These are phyloP conservation scores for Metschnikowia bowlesiae DNA, from an alignment of 805 yeast genomes.

Conservation along the genomic window DNA sequence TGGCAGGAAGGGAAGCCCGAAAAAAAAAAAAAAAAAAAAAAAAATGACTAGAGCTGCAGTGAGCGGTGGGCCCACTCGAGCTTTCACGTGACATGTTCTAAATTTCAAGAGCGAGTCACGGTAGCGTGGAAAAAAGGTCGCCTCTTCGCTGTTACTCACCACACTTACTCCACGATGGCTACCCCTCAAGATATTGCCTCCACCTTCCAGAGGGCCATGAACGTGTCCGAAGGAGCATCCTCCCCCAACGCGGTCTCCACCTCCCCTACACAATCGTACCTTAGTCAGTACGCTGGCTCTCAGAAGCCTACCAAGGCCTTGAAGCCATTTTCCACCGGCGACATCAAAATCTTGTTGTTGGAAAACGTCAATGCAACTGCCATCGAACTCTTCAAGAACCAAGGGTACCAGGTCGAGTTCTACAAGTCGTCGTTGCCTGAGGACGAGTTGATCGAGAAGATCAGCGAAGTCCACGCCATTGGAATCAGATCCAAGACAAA, in stretches of 20 bases:
- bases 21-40: too few relatives aligned
- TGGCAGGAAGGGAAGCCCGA: too few relatives aligned
- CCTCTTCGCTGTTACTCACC: background rate
- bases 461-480: conserved; percentile 89
- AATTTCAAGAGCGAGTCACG: background rate
- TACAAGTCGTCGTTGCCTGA: conserved; percentile 85
- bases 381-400: conserved; percentile 72
- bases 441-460: conserved; percentile 91
- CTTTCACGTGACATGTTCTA: conserved; percentile 5
- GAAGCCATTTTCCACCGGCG: conserved; percentile 95
- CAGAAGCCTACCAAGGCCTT: conserved; percentile 61
- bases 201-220: conserved; percentile 52
- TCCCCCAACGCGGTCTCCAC: conserved; percentile 70
- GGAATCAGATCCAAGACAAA: conserved; percentile 98
- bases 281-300: conserved; percentile 49
- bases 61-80: conserved; percentile 1
- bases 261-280: conserved; percentile 74
- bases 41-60: too few relatives aligned
- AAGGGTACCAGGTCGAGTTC: conserved; percentile 97
- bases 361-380: conserved; percentile 96
- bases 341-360: conserved; percentile 81
- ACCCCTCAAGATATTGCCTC: conserved; percentile 65
- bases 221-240: conserved; percentile 35
- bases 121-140: conserved; percentile 3
- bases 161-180: conserved; percentile 42